These are phyloP conservation scores for Ambrosiella cleistominuta DNA, from an alignment of 2,329 filamentous ascomycete species.

Conservation along the genomic window DNA sequence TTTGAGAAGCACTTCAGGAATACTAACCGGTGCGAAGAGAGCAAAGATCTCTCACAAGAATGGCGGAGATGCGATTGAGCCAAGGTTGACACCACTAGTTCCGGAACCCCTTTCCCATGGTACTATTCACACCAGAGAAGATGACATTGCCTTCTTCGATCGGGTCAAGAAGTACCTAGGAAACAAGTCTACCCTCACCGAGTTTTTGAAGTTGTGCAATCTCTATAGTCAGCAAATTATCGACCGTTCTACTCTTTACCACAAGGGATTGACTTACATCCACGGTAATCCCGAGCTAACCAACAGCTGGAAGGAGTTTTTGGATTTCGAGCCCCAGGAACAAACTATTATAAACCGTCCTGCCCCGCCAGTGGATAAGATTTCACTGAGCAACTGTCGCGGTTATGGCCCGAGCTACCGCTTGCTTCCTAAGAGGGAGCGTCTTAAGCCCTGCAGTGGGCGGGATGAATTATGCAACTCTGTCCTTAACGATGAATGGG, in stretches of 20 bases:
- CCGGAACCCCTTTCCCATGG: slow-evolving; percentile 71
- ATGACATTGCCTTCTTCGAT: slow-evolving; percentile 89
- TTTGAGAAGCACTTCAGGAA: slow-evolving; percentile 8
- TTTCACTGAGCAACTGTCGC: slow-evolving; percentile 90
- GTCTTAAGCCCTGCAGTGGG: slow-evolving; percentile 79
- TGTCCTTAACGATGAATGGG: slow-evolving; percentile 95
- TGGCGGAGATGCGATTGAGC: slow-evolving; percentile 50
- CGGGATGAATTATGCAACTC: slow-evolving; percentile 86
- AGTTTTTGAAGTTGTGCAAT: slow-evolving; percentile 94
- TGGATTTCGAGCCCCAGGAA: slow-evolving; percentile 61
- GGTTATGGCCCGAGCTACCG: slow-evolving; percentile 93
- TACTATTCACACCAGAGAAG: slow-evolving; percentile 54
- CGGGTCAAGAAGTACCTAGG: slow-evolving; percentile 90
- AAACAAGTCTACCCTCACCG: slow-evolving; percentile 81
- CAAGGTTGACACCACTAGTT: slow-evolving; percentile 72
- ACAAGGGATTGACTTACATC: slow-evolving; percentile 72
- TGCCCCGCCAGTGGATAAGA: slow-evolving; percentile 55
- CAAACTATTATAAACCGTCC: slow-evolving; percentile 64
- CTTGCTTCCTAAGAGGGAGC: slow-evolving; percentile 74
- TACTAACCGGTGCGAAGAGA: slow-evolving; percentile 31
- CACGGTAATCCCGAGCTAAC: slow-evolving; percentile 79
- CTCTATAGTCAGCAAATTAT: slow-evolving; percentile 88
- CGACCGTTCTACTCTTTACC: slow-evolving; percentile 63
- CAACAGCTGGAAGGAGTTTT: slow-evolving; percentile 69
- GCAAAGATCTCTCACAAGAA: slow-evolving; percentile 58